Percentiles rank a stretch among this genome's conserved stretches.
These are phyloP conservation scores for Iris macrosiphon DNA, from an alignment of 106 monocot genomes.

Conservation along the genomic window DNA sequence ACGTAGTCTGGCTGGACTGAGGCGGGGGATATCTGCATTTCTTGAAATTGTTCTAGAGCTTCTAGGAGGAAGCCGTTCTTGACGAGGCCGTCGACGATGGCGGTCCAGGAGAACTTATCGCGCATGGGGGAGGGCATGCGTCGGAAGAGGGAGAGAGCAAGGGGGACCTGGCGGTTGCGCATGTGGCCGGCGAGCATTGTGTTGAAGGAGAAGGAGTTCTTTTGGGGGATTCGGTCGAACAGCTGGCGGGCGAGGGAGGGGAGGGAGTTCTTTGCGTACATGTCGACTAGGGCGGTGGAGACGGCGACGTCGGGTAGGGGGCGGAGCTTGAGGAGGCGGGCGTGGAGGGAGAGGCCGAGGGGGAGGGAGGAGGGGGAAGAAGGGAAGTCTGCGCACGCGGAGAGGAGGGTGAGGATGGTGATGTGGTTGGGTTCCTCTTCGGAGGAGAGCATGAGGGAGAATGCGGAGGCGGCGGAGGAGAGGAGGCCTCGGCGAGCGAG, in stretches of 20 bases:
- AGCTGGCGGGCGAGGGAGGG: conserved; percentile 27
- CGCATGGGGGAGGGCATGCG: conserved; percentile 1
- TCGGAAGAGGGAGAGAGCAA: conserved; percentile 21
- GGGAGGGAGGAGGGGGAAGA: conserved; percentile 16
- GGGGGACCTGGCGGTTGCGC: conserved; percentile 18
- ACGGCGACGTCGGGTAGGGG: conserved; percentile 1
- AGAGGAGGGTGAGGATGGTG: conserved; percentile 34
- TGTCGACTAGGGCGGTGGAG: conserved; percentile 26
- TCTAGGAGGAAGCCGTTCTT: conserved; percentile 40
- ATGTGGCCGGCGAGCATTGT: conserved; percentile 46
- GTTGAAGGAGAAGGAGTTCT: conserved; percentile 27
- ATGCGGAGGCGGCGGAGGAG: conserved; percentile 4
- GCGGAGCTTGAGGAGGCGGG: conserved; percentile 20
- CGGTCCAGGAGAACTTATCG: conserved; percentile 49
- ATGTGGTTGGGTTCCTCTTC: conserved; percentile 11
- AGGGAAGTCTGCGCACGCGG: conserved; percentile 27
- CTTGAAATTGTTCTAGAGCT: conserved; percentile 30
- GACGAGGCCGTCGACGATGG: conserved; percentile 43
- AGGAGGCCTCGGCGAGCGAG: conserved; percentile 6
- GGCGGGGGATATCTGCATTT: conserved; percentile 17
- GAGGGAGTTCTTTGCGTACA: conserved; percentile 21
- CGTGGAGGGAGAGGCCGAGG: conserved; percentile 21
- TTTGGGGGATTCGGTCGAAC: conserved; percentile 40
- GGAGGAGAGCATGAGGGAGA: conserved; percentile 18
- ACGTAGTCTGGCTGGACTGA: conserved; percentile 43